Evolutionary conservation across 495 filamentous ascomycete species (phyloP), one percentile per base, ranked within the genome.

Genomic region (Penicillium desertorum): DNA sequence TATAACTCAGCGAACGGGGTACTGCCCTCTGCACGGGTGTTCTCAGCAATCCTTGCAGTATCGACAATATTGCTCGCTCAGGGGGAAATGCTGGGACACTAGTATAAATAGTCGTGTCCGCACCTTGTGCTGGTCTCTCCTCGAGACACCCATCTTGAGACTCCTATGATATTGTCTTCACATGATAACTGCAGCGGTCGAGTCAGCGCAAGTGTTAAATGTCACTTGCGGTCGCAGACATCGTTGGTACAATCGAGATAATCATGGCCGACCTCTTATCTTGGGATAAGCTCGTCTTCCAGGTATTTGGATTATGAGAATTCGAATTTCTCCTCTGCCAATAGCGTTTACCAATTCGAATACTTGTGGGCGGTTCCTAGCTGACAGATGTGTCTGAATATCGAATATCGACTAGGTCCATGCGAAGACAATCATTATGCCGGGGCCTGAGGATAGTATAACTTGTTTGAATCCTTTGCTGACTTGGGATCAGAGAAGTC

Each of bases 1-100:
- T 54, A 54, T 54, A 54, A 45, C 6, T 7, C 19, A 30, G 51
- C 51, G 51, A 54, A 54, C 51, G 9, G 51, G 41, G 12, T 34
- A 29, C 25, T 12, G 2, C 44, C 11, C 11, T n/a, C 25, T 6
- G 9, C 22, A n/a, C 17, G 10, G 8, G 3, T 11, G 16, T 23
- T 6, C 7, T 2, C 14, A 22, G 4, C 30, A 10, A 17, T 9
- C 23, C 25, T 47, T 27, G 45, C 9, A 11, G 29, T 1, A 9
- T 16, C 23, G 47, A 37, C 5, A 37, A 20, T 17, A 19, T 42
- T 27, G 25, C 23, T 20, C 22, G 8, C 19, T 32, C 27, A 5
- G 14, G 6, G 23, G 39, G 9, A 8, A 34, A n/a, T 44, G n/a
- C n/a, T 54, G 19, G 41, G 17, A 34, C n/a, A 37, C 8, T n/a